Evolutionary conservation across 2,329 filamentous ascomycete genomes (phyloP), one percentile per base, ranked within the genome.

Genomic region (Phoma sp.): DNA sequence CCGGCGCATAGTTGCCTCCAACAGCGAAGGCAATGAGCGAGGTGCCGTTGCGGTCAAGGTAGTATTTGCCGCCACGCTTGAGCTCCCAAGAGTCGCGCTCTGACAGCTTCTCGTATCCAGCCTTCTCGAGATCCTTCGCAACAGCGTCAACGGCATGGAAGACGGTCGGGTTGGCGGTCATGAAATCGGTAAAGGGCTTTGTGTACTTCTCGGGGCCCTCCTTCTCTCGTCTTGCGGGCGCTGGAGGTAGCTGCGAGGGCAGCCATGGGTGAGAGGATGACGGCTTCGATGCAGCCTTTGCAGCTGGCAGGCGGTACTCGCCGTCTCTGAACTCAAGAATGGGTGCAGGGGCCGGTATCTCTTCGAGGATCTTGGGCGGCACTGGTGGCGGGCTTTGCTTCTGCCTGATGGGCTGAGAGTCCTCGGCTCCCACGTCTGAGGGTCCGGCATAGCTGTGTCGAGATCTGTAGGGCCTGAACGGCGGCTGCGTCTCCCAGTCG

Each of bases 121-220:
- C 80, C 35, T 85, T 82, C 58, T 83, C 80, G 42, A 97, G 83
- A 67, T 92, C 87, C 52, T 82, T 80, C 67, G 88, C 86, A 72
- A 96, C 91, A 65, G 91, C 85, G 53, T 86, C 84, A 25, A 97
- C 92, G 1, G 91, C 86, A 69, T 99, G 95, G 75, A 96, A 99
- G 41, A 97, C 85, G 7, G 95, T 98, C 0, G 95, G 95, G 71
- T 97, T 96, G 58, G 89, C 83, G 39, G 87, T 89, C 79, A 98
- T 84, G 72, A 97, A 98, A 47, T 91, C 83, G 72, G 89, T 88
- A 73, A 96, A 97, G 0, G 92, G 91, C 76, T 91, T 82, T 7
- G 90, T 89, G 73, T 92, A 96, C 46, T 65, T 65, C 47, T 68
- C 70, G 1, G 73, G 70, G 13, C 67, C 65, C 50, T 70, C 59